phyloP scores from a whole-genome alignment of 768 basidiomycete genomes.

The Leccinellum rugosiceps region DNA sequence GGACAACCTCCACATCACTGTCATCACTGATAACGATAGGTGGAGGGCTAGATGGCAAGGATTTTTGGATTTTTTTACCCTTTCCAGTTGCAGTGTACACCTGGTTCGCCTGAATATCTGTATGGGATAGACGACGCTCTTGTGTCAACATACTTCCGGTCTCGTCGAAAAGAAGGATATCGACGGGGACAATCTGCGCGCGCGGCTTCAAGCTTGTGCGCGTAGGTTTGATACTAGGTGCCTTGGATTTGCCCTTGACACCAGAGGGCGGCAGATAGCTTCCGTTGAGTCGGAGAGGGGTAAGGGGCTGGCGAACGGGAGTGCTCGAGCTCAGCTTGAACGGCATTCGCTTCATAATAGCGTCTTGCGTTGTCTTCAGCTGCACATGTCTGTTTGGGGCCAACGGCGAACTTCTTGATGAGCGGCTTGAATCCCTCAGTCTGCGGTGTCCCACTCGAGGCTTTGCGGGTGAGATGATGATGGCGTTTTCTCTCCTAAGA shows the following conservation, averaged over 20 bases:
- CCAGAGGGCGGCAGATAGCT: conserved; percentile 21
- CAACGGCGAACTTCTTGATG: conserved; percentile 19
- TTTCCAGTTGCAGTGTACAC: conserved; percentile 3
- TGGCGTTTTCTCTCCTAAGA: conserved; percentile 23
- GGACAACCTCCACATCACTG: conserved; percentile 29
- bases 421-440: conserved; percentile 9
- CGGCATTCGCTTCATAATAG: conserved; percentile 13
- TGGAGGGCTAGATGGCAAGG: neutral
- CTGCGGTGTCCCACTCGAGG: conserved; percentile 10
- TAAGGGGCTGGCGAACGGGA: conserved; percentile 39
- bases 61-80: conserved; percentile 6
- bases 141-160: conserved; percentile 54
- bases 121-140: conserved; percentile 57
- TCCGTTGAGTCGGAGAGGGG: conserved; percentile 36
- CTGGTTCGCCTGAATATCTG: conserved; percentile 39
- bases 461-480: conserved; percentile 22
- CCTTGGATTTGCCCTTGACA: conserved; percentile 23
- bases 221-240: conserved; percentile 9
- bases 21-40: conserved; percentile 28
- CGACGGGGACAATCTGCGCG: conserved; percentile 55
- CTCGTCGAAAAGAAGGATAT: conserved; percentile 66
- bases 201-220: conserved; percentile 36
- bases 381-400: conserved; percentile 28
- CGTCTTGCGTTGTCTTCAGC: conserved; percentile 10
- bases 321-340: conserved; percentile 16